These are phyloP conservation scores for Microdochium bolleyi DNA, from an alignment of 2,329 filamentous ascomycete genomes.

Conservation along the genomic window DNA sequence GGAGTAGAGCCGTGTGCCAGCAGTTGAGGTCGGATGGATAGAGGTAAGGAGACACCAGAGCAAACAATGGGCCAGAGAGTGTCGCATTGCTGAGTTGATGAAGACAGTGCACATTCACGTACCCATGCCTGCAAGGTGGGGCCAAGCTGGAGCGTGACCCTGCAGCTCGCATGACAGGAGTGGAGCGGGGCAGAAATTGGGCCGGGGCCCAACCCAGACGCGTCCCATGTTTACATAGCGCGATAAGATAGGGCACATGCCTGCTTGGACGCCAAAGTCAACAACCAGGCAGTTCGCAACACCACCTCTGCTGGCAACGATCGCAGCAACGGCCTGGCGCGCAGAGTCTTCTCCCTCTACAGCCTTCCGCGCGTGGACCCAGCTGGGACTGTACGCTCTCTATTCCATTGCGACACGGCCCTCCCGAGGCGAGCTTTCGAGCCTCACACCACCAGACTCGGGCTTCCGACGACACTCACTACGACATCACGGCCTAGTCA, in stretches of 20 bases:
- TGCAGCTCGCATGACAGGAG: neutral
- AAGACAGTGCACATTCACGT: no score
- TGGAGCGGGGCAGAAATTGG: neutral
- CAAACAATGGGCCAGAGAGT: no score
- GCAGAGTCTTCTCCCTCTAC: neutral
- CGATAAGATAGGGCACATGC: neutral
- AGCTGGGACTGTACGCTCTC: neutral
- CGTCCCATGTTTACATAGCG: neutral
- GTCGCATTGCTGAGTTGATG: no score
- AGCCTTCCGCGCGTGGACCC: neutral
- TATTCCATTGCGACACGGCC: neutral
- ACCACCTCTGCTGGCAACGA: neutral
- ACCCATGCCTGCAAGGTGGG: no score
- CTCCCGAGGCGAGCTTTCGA: neutral
- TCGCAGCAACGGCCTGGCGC: neutral
- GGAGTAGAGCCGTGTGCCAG: no score
- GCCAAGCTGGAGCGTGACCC: no score
- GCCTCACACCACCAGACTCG: neutral
- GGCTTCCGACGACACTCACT: neutral
- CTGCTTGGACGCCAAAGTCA: neutral
- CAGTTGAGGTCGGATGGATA: neutral
- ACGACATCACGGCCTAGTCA: constrained; percentile 4
- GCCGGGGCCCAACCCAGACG: neutral
- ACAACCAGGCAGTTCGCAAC: neutral
- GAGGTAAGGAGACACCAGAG: no score